Conservation (phyloP, 441 rosid genomes). For the Populus hybrid region DNA sequence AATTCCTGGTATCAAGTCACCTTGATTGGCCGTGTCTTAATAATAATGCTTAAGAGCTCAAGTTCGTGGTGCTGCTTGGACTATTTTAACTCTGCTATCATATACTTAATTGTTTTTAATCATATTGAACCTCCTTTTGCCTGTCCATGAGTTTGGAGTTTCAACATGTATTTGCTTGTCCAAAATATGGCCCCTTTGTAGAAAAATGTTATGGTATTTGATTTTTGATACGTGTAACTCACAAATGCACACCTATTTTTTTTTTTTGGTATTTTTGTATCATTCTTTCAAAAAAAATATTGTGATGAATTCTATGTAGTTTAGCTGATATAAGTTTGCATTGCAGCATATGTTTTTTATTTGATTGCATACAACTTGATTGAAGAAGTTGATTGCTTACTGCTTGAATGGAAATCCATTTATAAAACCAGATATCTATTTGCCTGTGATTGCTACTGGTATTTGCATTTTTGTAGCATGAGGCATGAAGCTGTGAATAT, state of each 20-base stretch:
- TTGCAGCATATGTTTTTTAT: not conserved
- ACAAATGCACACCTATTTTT: not conserved
- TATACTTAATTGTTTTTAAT: not conserved
- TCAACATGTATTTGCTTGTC: not conserved
- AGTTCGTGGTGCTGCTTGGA: not conserved
- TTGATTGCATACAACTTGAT: not conserved
- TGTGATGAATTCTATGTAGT: not conserved
- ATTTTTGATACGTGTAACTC: not conserved
- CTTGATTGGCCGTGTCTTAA: not conserved
- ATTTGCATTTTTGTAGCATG: not conserved
- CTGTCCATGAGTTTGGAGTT: not conserved
- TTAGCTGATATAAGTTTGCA: not conserved
- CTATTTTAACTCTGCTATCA: constrained; percentile 1
- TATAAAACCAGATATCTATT: not conserved
- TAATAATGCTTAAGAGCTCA: not conserved
- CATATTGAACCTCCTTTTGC: not conserved
- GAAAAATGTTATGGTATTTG: not conserved
- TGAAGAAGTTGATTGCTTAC: not conserved
- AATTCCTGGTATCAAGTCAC: not conserved
- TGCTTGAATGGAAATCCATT: not conserved
- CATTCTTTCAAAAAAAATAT: not conserved
- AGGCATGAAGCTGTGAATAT: not conserved
- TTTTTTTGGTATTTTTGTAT: not conserved
- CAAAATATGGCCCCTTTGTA: too few relatives aligned
- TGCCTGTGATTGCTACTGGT: not conserved